Conservation (phyloP, 768 basidiomycete genomes). For the Dentipellis sp. region DNA sequence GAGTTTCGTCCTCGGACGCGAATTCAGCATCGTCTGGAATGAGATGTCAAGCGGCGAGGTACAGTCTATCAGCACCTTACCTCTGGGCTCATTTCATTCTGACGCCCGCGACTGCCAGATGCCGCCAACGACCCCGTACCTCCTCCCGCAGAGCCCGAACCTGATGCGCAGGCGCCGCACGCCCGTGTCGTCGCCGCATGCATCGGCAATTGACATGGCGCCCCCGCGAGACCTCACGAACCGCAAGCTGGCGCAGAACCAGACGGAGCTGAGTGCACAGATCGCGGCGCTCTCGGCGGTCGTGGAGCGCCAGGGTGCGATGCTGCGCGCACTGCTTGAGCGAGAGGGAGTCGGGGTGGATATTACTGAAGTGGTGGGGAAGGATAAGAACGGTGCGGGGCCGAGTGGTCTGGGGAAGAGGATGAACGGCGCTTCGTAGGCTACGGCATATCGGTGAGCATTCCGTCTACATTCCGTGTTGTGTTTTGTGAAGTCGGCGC, state of each 20-base stretch:
- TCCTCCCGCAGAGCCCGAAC: neutral
- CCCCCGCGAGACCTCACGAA: conserved; percentile 39
- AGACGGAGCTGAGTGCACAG: conserved; percentile 56
- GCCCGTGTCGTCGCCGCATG: too few species aligned
- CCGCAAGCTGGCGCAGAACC: conserved; percentile 54
- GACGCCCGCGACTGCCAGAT: neutral
- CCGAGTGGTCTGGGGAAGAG: too few species aligned
- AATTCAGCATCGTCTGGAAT: conserved; percentile 89
- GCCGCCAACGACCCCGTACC: neutral
- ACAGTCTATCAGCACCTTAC: neutral
- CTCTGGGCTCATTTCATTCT: neutral
- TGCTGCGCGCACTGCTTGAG: conserved; percentile 26
- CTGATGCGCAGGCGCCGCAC: too few species aligned
- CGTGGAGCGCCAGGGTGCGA: conserved; percentile 50
- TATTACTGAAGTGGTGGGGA: too few species aligned
- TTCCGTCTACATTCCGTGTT: too few species aligned
- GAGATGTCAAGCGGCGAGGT: conserved; percentile 41
- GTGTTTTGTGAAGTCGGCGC: too few species aligned
- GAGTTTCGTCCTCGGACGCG: conserved; percentile 84
- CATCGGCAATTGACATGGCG: too few species aligned
- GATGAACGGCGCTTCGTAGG: too few species aligned
- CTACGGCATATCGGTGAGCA: too few species aligned
- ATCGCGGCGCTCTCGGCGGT: conserved; percentile 45
- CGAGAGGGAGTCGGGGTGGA: neutral
- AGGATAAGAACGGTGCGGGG: too few species aligned